phyloP scores from a whole-genome alignment of 2,329 filamentous ascomycete species.

The Talaromyces verruculosus region DNA sequence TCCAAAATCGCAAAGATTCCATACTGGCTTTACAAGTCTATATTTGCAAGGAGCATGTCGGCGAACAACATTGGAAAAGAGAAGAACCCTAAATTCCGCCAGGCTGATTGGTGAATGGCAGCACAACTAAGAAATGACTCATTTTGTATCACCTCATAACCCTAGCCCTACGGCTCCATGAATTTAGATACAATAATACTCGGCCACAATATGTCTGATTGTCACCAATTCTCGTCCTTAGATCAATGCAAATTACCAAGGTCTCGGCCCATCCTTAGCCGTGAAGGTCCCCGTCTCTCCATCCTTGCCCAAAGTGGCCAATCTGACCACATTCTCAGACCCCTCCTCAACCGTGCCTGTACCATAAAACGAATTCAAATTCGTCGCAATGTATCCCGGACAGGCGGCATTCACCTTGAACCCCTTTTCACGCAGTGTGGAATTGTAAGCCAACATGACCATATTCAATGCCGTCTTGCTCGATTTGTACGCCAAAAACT shows the following conservation, averaged over 20 bases:
- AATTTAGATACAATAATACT: neutral
- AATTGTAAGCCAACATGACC: slow-evolving; percentile 45
- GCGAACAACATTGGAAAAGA: too few relatives aligned
- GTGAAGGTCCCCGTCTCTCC: slow-evolving; percentile 25
- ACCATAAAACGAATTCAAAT: slow-evolving; percentile 19
- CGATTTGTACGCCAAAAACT: slow-evolving; percentile 38
- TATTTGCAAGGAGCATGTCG: too few relatives aligned
- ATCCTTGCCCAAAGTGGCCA: slow-evolving; percentile 25
- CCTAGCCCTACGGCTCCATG: neutral
- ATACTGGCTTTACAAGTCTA: too few relatives aligned
- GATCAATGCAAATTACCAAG: slow-evolving; percentile 22
- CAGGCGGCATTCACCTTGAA: slow-evolving; percentile 30
- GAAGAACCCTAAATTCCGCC: too few relatives aligned
- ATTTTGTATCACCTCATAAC: neutral
- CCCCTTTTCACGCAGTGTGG: slow-evolving; percentile 38
- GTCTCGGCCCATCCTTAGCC: slow-evolving; percentile 25
- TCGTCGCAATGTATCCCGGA: slow-evolving; percentile 28
- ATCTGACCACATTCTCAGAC: slow-evolving; percentile 26
- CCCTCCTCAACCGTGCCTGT: slow-evolving; percentile 14
- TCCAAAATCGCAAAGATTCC: too few relatives aligned
- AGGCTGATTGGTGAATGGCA: too few relatives aligned
- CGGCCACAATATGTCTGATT: neutral
- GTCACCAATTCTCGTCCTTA: neutral
- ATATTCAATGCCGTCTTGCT: slow-evolving; percentile 49
- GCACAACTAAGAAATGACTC: too few relatives aligned